Evolutionary conservation across 257 asterid species (phyloP), one percentile per base, ranked within the genome.

Genomic region (Solanum boliviense): DNA sequence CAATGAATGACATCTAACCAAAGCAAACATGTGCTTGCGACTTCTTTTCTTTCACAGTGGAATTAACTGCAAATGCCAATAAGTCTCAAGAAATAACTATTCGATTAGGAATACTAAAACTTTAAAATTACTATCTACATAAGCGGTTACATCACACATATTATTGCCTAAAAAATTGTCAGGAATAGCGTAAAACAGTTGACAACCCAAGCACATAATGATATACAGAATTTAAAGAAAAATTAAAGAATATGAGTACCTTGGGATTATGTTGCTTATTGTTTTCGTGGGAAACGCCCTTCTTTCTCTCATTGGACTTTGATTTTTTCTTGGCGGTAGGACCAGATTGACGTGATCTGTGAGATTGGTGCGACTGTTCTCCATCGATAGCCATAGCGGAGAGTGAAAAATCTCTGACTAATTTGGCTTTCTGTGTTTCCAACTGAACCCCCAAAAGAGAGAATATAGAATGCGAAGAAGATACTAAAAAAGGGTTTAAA

Each of bases 1-100:
- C 32, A 31, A 31, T 31, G 32, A 31, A 31, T 31, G 32, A 31
- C 32, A 31, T 31, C 32, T 31, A 31, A 31, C 32, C 32, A 2
- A 31, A 31, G 32, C 32, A 31, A 31, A 31, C 32, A 31, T 31
- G 32, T 31, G 32, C 32, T 31, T 31, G 32, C 90, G 92, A 85
- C 85, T 94, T 87, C 91, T 94, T 97, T 38, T 97, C 99, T 94
- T 96, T 97, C 72, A 92, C 98, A 34, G 92, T 73, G n/a, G 98
- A 95, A 88, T 84, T 92, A 84, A 94, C 95, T 3, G 96, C 96
- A 90, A 95, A 97, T 21, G 98, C 99, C 98, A 94, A 23, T 84
- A 84, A 10, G 12, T 41, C n/a, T 21, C 31, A 13, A 20, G 9
- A 41, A 86, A 20, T 72, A 5, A 21, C 78, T 20, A 20, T 4